Conservation (phyloP, 2,329 filamentous ascomycete species). For the Harringtonia lauricola region DNA sequence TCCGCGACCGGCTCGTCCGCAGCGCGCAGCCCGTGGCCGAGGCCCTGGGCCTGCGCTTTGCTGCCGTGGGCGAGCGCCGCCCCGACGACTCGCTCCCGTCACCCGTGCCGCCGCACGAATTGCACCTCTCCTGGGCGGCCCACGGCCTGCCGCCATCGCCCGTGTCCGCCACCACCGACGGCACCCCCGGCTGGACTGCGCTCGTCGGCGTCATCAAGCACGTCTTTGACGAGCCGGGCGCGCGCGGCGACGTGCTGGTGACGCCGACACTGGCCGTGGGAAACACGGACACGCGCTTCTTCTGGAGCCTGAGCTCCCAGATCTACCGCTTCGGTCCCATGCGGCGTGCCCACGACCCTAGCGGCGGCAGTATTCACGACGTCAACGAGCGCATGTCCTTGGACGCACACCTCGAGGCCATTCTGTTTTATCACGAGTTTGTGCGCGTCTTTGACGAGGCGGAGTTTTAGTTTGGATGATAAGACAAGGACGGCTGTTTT, state of each 20-base stretch:
- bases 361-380: conserved; percentile 23
- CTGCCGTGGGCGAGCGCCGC: background rate
- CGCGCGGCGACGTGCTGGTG: conserved; percentile 36
- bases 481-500: too few relatives aligned
- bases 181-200: background rate
- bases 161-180: background rate
- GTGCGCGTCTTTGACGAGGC: conserved; percentile 2
- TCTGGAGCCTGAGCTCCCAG: conserved; percentile 31
- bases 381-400: conserved; percentile 22
- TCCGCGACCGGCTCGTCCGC: background rate
- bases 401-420: conserved; percentile 1
- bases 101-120: background rate
- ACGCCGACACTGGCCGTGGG: conserved; percentile 37
- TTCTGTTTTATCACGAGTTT: conserved; percentile 2
- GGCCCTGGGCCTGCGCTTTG: background rate
- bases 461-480: too few relatives aligned
- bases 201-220: background rate
- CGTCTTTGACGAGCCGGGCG: conserved; percentile 2
- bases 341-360: conserved; percentile 22
- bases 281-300: conserved; percentile 37
- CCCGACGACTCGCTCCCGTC: too few relatives aligned
- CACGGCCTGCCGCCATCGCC: background rate
- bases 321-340: conserved; percentile 38
- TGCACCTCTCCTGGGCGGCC: background rate
- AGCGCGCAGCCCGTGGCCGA: background rate